A percentile compares a stretch with the other conserved stretches of the same genome.
Evolutionary conservation across 768 basidiomycete species (phyloP).

Genomic region (Agrocybe pediades): DNA sequence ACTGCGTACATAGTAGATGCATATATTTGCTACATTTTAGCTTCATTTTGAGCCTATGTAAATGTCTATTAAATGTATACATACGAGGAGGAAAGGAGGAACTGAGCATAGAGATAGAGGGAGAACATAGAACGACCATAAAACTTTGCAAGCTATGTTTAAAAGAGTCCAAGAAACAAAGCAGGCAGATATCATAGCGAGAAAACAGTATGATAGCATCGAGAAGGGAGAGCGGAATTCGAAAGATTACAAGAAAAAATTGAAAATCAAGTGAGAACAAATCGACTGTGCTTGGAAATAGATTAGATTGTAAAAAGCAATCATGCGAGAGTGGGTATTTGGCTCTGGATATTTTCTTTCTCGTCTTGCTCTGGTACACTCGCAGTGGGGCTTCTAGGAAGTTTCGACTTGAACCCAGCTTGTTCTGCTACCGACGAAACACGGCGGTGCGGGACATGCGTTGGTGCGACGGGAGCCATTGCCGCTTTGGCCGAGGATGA

Average conservation of each 20-base stretch:
- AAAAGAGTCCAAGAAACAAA: slow-evolving; percentile 9
- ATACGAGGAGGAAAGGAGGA: neutral
- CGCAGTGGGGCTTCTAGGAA: slow-evolving; percentile 35
- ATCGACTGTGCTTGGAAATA: neutral
- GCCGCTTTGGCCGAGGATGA: slow-evolving; percentile 34
- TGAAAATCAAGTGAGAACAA: neutral
- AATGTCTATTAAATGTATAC: neutral
- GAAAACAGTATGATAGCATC: slow-evolving; percentile 24
- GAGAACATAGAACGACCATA: neutral
- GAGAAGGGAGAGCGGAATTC: slow-evolving; percentile 11
- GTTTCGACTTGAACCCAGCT: slow-evolving; percentile 32
- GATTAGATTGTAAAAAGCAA: neutral
- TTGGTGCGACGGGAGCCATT: slow-evolving; percentile 21
- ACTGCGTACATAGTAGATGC: neutral
- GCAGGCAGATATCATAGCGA: slow-evolving; percentile 18
- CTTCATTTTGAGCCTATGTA: neutral
- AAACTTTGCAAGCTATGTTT: neutral
- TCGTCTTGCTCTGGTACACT: slow-evolving; percentile 48
- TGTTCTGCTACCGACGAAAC: slow-evolving; percentile 30
- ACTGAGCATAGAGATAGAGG: neutral
- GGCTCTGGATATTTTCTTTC: slow-evolving; percentile 57
- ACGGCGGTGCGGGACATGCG: slow-evolving; percentile 34
- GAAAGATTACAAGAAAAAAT: slow-evolving; percentile 9
- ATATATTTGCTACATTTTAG: neutral
- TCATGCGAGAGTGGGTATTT: slow-evolving; percentile 33